Base-by-base conservation (phyloP, 1,284 basidiomycete genomes). In the Leccinum subfulvum region DNA sequence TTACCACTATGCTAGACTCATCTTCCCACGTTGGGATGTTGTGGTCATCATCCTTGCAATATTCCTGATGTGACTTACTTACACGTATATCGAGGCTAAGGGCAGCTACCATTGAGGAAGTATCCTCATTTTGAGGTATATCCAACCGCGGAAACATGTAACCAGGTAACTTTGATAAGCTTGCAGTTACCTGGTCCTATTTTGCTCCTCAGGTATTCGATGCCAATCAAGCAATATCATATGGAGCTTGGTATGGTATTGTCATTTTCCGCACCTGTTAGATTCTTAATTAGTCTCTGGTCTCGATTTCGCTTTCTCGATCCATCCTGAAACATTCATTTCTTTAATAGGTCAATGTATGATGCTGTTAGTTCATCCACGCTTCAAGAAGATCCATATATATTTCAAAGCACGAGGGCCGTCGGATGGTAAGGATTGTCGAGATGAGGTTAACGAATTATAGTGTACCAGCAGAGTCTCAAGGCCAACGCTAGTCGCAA, bases 21-120 rank as follows among this genome's bases (percentile, higher is more conserved):
- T 99, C 67, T 98, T 99, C 85, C 97, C 97, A 1, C 87, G 95
- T 69, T 99, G 97, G 97, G 97, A 99, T 75, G 94, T 97, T 55
- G 90, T 99, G 67, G 91, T 91, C 30, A 94, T 99, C 75, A 93
- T 99, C 70, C 81, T 96, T 33, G 91, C 93, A 2, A 93, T 97
- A 77, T 99, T 99, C 83, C 79, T 99, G 67, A 87, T 56, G 44
- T 99, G 80, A 33, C 30, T 33, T 99, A 33, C 30, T 33, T 99
- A 99, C 77, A 98, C 95, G 4, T 99, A 98, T 77, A 98, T 98
- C 72, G 97, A 99, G 78, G 95, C 96, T 23, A 92, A 94, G 78
- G 92, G 92, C 70, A 99, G 99, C 79, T 99, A 98, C 74, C 94
- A 97, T 75, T 86, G 95, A 67, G 95, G 95, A 55, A 94, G 91